Evolutionary conservation across 2,329 filamentous ascomycete genomes (phyloP).

Genomic region (Diaporthe citri): DNA sequence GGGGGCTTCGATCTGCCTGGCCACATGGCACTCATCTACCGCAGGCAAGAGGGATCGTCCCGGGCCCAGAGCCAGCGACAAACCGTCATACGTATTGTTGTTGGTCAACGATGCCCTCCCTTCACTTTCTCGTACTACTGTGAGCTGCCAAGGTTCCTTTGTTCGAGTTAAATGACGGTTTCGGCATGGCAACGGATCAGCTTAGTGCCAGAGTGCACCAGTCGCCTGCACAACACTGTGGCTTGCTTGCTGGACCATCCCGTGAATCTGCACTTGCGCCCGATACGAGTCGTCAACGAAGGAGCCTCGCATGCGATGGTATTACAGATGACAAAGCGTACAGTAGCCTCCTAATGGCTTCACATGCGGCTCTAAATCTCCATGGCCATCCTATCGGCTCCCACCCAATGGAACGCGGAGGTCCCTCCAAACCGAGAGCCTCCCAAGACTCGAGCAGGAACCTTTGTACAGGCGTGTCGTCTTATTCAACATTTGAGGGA

Average conservation of each 20-base stretch:
- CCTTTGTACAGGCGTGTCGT: background rate
- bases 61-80: background rate
- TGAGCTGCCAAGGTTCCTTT: background rate
- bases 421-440: background rate
- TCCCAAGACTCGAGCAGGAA: background rate
- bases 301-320: background rate
- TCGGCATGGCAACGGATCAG: background rate
- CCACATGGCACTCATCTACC: constrained; percentile 1
- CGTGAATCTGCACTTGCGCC: constrained; percentile 6
- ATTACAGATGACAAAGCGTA: background rate
- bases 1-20: background rate
- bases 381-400: background rate
- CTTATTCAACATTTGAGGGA: background rate
- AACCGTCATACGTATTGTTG: background rate
- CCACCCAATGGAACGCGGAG: background rate
- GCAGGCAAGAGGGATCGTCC: background rate
- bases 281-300: background rate
- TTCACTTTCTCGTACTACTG: background rate
- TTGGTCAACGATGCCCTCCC: background rate
- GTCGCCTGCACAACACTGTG: background rate
- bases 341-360: background rate
- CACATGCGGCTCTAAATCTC: constrained; percentile 5
- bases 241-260: background rate
- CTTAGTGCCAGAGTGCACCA: background rate
- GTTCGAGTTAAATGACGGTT: background rate